These are phyloP conservation scores for Gamarada debralockiae DNA, from an alignment of 495 filamentous ascomycete genomes.

Conservation along the genomic window DNA sequence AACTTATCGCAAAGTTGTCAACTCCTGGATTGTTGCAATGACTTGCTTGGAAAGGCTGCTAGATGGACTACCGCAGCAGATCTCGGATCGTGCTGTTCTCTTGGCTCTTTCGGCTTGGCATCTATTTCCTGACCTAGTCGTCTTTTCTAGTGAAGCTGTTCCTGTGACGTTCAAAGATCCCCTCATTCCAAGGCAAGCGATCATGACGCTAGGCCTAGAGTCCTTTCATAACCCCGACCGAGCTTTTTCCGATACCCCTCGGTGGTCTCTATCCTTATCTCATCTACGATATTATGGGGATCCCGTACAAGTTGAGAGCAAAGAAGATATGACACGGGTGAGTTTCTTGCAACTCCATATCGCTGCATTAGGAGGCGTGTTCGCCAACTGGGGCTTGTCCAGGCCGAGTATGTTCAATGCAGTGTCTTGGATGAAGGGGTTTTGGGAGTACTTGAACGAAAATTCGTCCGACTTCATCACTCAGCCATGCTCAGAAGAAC, in stretches of 20 bases:
- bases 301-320: neutral
- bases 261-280: neutral
- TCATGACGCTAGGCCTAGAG: neutral
- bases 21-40: constrained; percentile 20
- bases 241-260: neutral
- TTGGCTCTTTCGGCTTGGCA: neutral
- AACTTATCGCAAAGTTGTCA: constrained; percentile 28
- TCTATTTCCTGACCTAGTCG: neutral
- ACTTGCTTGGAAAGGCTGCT: neutral
- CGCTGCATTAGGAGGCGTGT: neutral
- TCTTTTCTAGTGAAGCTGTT: neutral
- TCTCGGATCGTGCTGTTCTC: neutral
- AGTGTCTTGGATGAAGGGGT: neutral
- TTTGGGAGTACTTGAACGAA: neutral
- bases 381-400: neutral
- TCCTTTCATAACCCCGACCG: too few species aligned
- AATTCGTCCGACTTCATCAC: neutral
- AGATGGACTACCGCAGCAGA: neutral
- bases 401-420: neutral
- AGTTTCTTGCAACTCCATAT: neutral
- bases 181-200: neutral
- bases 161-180: neutral
- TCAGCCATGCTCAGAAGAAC: neutral
- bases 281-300: constrained; percentile 2
- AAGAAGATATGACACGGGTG: neutral